Base-by-base conservation (phyloP, 1,139 yeast genomes). In the Wickerhamiella infanticola region DNA sequence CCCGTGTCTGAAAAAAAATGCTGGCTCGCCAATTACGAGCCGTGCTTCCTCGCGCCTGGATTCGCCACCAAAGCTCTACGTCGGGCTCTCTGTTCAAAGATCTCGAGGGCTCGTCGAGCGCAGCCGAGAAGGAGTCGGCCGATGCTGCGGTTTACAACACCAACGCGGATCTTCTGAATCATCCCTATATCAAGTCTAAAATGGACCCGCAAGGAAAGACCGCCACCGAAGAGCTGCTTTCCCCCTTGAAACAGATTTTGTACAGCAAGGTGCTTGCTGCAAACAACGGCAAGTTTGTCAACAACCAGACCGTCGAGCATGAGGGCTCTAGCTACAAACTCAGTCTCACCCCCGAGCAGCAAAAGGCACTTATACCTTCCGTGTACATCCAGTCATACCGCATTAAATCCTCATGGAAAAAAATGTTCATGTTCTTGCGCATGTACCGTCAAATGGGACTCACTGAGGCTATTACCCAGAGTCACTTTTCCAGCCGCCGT, bases 401-500 rank as follows among this genome's bases (percentile, higher is more conserved):
- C 63, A 72, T 88, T 57, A 84, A 86, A 62, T 75, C 86, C 26
- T 79, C 94, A 4, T 75, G 81, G 68, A 90, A 90, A 65, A 90
- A 90, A 66, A 88, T 94, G 43, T 85, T 88, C 9, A 70, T 78
- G 40, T 82, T 86, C 45, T 71, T 85, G 53, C 72, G 96, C 55
- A 75, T 86, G 62, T 73, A 88, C 49, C 66, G 81, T 45, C 81
- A 81, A 40, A 67, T 81, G 65, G 74, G 75, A 47, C 77, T 84
- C 35, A 75, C 78, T 56, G 75, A 75, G 43, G 97, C 97, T 47
- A 81, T 90, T 53, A 84, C 90, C 44, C 97, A 88, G 66, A 80
- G 90, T 57, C 96, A 88, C 64, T 90, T 90, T 68, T 77, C 80
- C 59, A 74, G 79, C 44, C 85, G 85, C 66, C 77, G 80, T 58